phyloP scores from a whole-genome alignment of 2,329 filamentous ascomycete genomes.

The Epichloe uncinata region DNA sequence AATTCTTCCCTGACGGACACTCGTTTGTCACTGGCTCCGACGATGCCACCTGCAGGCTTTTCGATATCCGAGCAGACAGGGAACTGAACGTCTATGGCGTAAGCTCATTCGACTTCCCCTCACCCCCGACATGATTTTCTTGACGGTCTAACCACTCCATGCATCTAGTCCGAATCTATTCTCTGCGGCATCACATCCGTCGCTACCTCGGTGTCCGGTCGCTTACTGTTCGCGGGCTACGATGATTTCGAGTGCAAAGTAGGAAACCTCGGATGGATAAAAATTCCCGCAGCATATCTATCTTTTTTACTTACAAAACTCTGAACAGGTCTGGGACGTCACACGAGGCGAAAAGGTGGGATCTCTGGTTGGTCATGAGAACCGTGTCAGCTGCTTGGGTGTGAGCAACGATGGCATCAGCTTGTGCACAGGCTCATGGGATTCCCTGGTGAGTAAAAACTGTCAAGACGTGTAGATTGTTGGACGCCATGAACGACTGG shows the following conservation, averaged over 20 bases:
- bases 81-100: slow-evolving; percentile 57
- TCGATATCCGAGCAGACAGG: slow-evolving; percentile 93
- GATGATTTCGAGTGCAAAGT: slow-evolving; percentile 99
- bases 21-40: slow-evolving; percentile 97
- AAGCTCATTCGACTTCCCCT: slow-evolving; percentile 20
- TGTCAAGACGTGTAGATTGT: not conserved
- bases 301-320: slow-evolving; percentile 5
- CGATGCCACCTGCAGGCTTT: slow-evolving; percentile 91
- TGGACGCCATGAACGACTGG: not conserved
- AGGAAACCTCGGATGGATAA: slow-evolving; percentile 9
- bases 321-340: slow-evolving; percentile 80
- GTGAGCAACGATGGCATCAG: slow-evolving; percentile 99
- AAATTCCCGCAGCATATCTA: not conserved
- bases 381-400: slow-evolving; percentile 94
- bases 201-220: slow-evolving; percentile 90
- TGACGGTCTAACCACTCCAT: slow-evolving; percentile 9
- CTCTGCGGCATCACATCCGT: slow-evolving; percentile 97
- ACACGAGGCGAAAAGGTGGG: slow-evolving; percentile 94
- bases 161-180: slow-evolving; percentile 75
- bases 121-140: not conserved
- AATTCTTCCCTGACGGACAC: slow-evolving; percentile 98
- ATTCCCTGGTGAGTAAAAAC: slow-evolving; percentile 69
- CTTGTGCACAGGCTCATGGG: slow-evolving; percentile 98
- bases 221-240: slow-evolving; percentile 91
- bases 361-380: slow-evolving; percentile 92